Base-by-base conservation (phyloP, 2,329 filamentous ascomycete genomes). In the Basipetospora chlamydospora region DNA sequence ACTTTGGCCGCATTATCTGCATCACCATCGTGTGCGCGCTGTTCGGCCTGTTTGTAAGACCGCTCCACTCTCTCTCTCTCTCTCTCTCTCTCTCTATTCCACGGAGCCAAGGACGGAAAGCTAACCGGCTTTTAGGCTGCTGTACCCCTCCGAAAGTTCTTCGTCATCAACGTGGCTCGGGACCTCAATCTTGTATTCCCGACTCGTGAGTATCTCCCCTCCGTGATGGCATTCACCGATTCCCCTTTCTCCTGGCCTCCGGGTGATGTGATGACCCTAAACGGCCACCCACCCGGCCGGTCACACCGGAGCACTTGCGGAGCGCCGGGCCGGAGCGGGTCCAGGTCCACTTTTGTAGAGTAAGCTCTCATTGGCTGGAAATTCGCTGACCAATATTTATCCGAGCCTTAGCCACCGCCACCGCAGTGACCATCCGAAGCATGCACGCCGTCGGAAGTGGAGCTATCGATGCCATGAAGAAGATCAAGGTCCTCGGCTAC, bases 1-100 rank as follows among this genome's bases (percentile, higher is more conserved):
- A 77, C 46, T 75, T 75, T 44, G 61, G 62, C 38, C 61, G 68
- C 22, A 64, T 79, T 33, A 58, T 77, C 38, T 69, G 69, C 20
- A 61, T 79, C 43, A 77, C 73, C 2, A 59, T 74, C 29, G 67
- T 76, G 33, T 71, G 70, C 40, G 70, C 67, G 8, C 75, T 76
- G 55, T 77, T 77, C 50, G 75, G 75, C 4, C 63, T 77, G 41
- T 73, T 74, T 51, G 73, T 76, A n/a, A n/a, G n/a, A n/a, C n/a
- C n/a, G n/a, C n/a, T n/a, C n/a, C n/a, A n/a, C n/a, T n/a, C n/a
- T n/a, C n/a, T n/a, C n/a, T n/a, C n/a, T n/a, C n/a, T n/a, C n/a
- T n/a, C n/a, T n/a, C n/a, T n/a, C n/a, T n/a, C n/a, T n/a, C n/a
- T n/a, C n/a, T n/a, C n/a, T n/a, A n/a, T n/a, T n/a, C n/a, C n/a